phyloP scores from a whole-genome alignment of 192 early-diverging fungal species.

The Coemansia sp. region DNA sequence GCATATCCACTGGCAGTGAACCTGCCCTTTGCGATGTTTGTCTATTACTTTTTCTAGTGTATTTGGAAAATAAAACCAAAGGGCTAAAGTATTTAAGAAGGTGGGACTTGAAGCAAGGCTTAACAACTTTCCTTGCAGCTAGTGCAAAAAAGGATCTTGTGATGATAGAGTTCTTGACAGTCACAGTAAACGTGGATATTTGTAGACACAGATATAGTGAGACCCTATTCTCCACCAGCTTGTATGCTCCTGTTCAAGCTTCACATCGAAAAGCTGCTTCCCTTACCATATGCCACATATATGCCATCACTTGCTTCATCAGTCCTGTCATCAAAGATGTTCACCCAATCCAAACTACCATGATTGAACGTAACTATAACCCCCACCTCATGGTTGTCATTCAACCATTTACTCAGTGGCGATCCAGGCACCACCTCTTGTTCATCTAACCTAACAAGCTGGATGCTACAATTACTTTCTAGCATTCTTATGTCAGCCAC shows the following conservation, averaged over 20 bases:
- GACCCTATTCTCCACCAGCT: not conserved
- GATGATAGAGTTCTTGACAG: too few relatives aligned
- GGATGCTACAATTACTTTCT: too few relatives aligned
- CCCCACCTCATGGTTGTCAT: not conserved
- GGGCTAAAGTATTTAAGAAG: too few relatives aligned
- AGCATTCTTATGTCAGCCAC: too few relatives aligned
- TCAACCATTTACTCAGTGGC: not conserved
- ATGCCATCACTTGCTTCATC: not conserved
- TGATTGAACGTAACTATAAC: not conserved
- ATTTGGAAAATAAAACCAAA: too few relatives aligned
- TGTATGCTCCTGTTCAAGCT: not conserved
- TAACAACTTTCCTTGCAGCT: too few relatives aligned
- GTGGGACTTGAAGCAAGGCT: too few relatives aligned
- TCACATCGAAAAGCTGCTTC: not conserved
- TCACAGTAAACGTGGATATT: too few relatives aligned
- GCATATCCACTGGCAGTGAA: too few relatives aligned
- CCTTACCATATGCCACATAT: not conserved
- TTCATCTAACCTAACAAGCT: not conserved
- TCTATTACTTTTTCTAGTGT: too few relatives aligned
- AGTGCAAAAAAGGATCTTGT: too few relatives aligned
- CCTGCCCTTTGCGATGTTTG: too few relatives aligned
- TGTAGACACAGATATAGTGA: not conserved
- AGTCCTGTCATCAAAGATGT: not conserved
- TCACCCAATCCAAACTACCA: not conserved
- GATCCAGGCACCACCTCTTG: not conserved